Evolutionary conservation across 2,329 filamentous ascomycete genomes (phyloP), one percentile per base, ranked within the genome.

Genomic region (Neoscytalidium dimidiatum): DNA sequence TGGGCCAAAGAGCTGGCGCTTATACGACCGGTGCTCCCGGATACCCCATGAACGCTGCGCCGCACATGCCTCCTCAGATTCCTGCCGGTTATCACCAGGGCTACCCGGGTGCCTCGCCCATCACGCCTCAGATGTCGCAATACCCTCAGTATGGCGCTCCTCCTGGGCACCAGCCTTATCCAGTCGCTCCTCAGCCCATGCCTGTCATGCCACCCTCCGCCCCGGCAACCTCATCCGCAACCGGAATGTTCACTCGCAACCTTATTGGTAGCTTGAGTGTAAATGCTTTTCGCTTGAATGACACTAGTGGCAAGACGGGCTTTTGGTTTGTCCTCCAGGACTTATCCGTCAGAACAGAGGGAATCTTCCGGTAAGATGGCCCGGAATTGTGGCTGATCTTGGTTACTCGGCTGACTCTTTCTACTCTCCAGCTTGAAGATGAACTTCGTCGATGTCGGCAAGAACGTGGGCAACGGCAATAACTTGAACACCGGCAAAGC

Each of bases 261-360:
- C 85, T 99, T 9, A 98, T 99, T 68, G 95, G 95, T 1, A 96
- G 92, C 75, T 82, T 97, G 60, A 90, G 92, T 5, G 93, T 94
- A 33, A 97, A 94, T 72, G 94, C 94, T 1, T 94, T 94, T 74
- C 88, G 90, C 33, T 84, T 98, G 62, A 89, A 87, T 2, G 94
- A 98, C 70, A 86, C 88, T 0, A 83, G 91, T 17, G 90, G 92
- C 69, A 91, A 92, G 75, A 88, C 92, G 58, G 94, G 94, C 1
- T 93, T 97, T 68, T 99, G 94, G 94, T 99, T 99, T 72, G 91
- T 99, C 51, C 83, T 98, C 62, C 94, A 97, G 76, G 95, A 99
- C 79, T 83, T 99, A 48, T 97, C 93, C 71, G 94, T 99, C 33
- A 87, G 95, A 51, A 97, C 93, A 0, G 95, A 98, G 77, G 95